A percentile compares a stretch with the other conserved stretches of the same genome.
Conservation (phyloP, 345 rosid genomes). For the Citrus sinensis region DNA sequence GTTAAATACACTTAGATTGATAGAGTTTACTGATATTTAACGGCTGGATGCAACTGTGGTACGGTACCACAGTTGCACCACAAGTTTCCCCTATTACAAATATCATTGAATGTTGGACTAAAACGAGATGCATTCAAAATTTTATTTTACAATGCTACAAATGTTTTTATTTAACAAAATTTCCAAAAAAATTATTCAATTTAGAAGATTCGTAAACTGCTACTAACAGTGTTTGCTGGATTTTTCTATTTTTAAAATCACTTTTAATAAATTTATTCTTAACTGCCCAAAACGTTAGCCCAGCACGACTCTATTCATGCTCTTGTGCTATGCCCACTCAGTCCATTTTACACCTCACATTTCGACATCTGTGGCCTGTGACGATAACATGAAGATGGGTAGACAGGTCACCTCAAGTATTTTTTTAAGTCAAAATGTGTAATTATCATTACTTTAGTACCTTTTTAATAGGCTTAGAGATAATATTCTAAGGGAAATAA, state of each 20-base stretch:
- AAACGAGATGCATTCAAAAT: too few relatives aligned
- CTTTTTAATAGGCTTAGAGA: background rate
- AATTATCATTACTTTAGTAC: background rate
- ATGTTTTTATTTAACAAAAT: too few relatives aligned
- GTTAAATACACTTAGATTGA: fast-evolving
- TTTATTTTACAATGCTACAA: too few relatives aligned
- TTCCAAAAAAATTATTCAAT: too few relatives aligned
- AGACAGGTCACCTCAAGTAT: background rate
- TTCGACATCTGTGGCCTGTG: background rate
- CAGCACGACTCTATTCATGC: background rate
- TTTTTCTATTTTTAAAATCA: too few relatives aligned
- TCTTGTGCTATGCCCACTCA: background rate
- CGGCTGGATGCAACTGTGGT: fast-evolving
- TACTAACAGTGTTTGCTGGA: too few relatives aligned
- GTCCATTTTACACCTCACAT: background rate
- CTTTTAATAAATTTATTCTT: too few relatives aligned
- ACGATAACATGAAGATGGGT: background rate
- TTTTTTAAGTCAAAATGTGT: background rate
- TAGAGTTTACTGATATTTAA: fast-evolving
- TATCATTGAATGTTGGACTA: too few relatives aligned
- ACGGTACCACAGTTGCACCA: too few relatives aligned
- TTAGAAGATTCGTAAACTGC: too few relatives aligned
- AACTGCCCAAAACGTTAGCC: too few relatives aligned
- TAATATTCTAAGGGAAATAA: background rate
- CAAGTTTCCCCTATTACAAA: fast-evolving